These are phyloP conservation scores for Phytopythium aichiense DNA, from an alignment of 352 stramenopile genomes.

Conservation along the genomic window DNA sequence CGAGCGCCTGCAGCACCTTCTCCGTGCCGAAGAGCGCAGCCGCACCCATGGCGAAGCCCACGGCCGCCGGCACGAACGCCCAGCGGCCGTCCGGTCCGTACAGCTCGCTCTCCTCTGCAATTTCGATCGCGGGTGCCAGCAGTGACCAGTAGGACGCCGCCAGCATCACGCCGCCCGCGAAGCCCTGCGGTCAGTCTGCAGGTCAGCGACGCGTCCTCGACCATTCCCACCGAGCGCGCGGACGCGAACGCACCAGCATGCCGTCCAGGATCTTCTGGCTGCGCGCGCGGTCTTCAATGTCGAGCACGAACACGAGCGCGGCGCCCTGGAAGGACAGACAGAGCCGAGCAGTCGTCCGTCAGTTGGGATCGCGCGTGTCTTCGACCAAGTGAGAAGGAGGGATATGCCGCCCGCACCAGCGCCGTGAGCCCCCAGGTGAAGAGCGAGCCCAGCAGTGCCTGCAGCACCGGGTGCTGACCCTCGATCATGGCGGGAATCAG, in stretches of 20 bases:
- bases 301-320: conserved; percentile 78
- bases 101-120: conserved; percentile 72
- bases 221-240: not conserved
- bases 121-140: conserved; percentile 83
- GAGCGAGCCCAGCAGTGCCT: conserved; percentile 80
- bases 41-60: conserved; percentile 80
- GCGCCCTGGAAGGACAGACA: conserved; percentile 31
- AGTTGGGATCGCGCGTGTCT: not conserved
- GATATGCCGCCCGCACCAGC: conserved; percentile 25
- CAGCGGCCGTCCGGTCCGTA: conserved; percentile 70
- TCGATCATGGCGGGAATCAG: conserved; percentile 48
- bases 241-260: conserved; percentile 48
- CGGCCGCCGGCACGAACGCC: conserved; percentile 76
- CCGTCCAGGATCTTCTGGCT: conserved; percentile 82
- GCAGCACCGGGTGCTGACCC: conserved; percentile 63
- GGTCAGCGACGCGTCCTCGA: not conserved
- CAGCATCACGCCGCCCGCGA: conserved; percentile 88
- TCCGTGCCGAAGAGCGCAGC: conserved; percentile 76
- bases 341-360: not conserved
- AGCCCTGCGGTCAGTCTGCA: conserved; percentile 33
- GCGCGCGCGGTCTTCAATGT: conserved; percentile 64
- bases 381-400: not conserved
- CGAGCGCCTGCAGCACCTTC: conserved; percentile 50
- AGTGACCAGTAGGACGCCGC: conserved; percentile 89
- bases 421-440: conserved; percentile 85